Base-by-base conservation (phyloP, 2,329 filamentous ascomycete species). In the Fusarium nodosum region DNA sequence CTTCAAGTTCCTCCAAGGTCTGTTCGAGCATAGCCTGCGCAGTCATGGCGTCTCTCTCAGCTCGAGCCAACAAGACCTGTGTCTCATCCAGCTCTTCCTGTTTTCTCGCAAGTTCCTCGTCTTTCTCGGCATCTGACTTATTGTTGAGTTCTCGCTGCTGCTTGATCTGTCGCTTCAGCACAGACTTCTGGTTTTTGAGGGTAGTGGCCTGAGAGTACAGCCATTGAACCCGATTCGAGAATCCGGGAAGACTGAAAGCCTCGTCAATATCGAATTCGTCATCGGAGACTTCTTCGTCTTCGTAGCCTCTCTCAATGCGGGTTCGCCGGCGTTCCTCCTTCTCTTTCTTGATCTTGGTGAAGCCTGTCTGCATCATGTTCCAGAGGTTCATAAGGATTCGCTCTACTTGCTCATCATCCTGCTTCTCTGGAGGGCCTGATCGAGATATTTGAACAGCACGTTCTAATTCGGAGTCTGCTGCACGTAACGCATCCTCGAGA, bases 131-230 rank as follows among this genome's bases (percentile, higher is more conserved):
- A 70, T 97, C 93, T 2, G 93, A 94, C 76, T 94, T 94, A 82
- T 86, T 94, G 80, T 97, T 97, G 60, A 97, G 86, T 76, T 97
- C 93, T 61, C 94, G 91, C 80, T 98, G 95, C 77, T 98, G 94
- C 81, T 97, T 95, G 75, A 97, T 95, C 78, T 98, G 94, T 44
- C 94, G 89, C 75, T 95, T 91, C 11, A 98, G 85, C 24, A 97
- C 94, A 50, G 89, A 88, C 77, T 97, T 97, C 77, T 98, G 94
- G 73, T 97, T 93, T 66, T 93, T 90, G 36, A 97, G 83, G 22
- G 88, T 88, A 20, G 90, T 91, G n/a, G 93, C 88, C 61, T 93
- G 91, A 41, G 86, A 85, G 76, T 94, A 93, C 7, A 97, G 82
- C 81, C 89, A 91, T 74, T 94, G 91, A 1, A 98, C 89, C 74